Evolutionary conservation across 352 stramenopile species (phyloP).

Genomic region (Phytophthora pluvialis): DNA sequence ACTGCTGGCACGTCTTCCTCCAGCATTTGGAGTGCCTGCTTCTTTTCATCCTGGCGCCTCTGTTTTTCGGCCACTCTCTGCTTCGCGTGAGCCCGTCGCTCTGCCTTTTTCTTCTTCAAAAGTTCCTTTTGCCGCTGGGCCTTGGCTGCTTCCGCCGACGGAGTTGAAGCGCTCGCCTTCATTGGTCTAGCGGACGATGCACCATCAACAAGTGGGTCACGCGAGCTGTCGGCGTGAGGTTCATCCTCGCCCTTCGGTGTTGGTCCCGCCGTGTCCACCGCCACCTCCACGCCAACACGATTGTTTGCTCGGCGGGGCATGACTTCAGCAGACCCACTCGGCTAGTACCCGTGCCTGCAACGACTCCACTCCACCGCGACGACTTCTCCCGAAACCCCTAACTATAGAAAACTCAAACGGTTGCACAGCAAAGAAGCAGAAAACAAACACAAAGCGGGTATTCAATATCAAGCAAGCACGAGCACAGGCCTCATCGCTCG

Average conservation of each 20-base stretch:
- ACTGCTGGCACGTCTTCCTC: conserved; percentile 19
- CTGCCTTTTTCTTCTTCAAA: conserved; percentile 56
- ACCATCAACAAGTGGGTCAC: conserved; percentile 4
- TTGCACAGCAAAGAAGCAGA: conserved; percentile 12
- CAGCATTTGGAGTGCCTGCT: conserved; percentile 17
- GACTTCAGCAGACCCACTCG: not conserved
- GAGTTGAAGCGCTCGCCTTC: conserved; percentile 12
- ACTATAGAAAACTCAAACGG: conserved; percentile 29
- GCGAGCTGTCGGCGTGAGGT: conserved; percentile 12
- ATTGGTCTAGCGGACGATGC: not conserved
- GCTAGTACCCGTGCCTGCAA: not conserved
- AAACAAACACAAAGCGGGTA: conserved; percentile 19
- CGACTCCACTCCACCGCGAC: conserved; percentile 1
- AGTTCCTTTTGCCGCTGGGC: conserved; percentile 52
- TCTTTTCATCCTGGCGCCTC: conserved; percentile 25
- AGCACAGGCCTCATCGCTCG: conserved; percentile 8
- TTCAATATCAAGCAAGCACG: conserved; percentile 35
- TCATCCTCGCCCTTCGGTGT: conserved; percentile 24
- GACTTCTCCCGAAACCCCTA: conserved; percentile 10
- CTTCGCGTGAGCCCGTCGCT: conserved; percentile 54
- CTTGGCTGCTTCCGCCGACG: conserved; percentile 30
- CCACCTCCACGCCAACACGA: conserved; percentile 32
- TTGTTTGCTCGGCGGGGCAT: conserved; percentile 36
- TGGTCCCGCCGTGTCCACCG: not conserved
- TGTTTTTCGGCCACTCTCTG: conserved; percentile 39